Evolutionary conservation across 2,329 filamentous ascomycete genomes (phyloP).

Genomic region (Plectosphaerella cucumerina): DNA sequence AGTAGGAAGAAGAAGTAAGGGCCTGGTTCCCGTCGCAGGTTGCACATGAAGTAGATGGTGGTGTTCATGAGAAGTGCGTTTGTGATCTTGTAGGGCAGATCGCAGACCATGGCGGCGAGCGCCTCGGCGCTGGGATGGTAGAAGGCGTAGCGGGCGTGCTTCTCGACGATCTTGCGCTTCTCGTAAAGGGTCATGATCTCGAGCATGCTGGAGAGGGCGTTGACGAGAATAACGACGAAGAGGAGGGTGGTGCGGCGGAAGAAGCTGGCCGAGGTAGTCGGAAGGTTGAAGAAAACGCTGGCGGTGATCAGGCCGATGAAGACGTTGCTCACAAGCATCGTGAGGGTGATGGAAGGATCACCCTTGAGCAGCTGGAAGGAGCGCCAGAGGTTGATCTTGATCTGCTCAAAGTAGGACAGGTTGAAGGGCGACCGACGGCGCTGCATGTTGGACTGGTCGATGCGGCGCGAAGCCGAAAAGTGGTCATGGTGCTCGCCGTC

Average conservation of each 20-base stretch:
- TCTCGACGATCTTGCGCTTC: slow-evolving; percentile 19
- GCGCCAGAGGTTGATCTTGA: slow-evolving; percentile 53
- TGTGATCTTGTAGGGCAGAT: slow-evolving; percentile 39
- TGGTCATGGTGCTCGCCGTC: slow-evolving; percentile 5
- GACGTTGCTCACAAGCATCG: slow-evolving; percentile 24
- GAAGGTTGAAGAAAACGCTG: slow-evolving; percentile 61
- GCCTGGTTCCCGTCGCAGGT: slow-evolving; percentile 53
- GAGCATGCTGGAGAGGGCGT: slow-evolving; percentile 17
- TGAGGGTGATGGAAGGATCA: slow-evolving; percentile 47
- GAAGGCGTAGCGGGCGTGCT: slow-evolving; percentile 20
- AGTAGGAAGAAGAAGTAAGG: slow-evolving; percentile 57
- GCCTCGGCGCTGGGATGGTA: slow-evolving; percentile 25
- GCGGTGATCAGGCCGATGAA: slow-evolving; percentile 56
- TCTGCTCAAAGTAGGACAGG: slow-evolving; percentile 70
- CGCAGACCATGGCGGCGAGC: slow-evolving; percentile 52
- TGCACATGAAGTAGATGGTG: slow-evolving; percentile 61
- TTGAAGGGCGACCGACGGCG: slow-evolving; percentile 71
- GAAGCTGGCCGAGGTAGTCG: slow-evolving; percentile 47
- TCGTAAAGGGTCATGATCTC: slow-evolving; percentile 13
- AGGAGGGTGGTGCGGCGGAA: slow-evolving; percentile 29
- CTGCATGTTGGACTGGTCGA: slow-evolving; percentile 52
- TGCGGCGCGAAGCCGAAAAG: slow-evolving; percentile 38
- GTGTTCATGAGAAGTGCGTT: slow-evolving; percentile 46
- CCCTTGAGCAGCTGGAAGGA: slow-evolving; percentile 63
- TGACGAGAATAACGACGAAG: slow-evolving; percentile 26